These are phyloP conservation scores for Apiotrichum domesticum DNA, from an alignment of 1,284 basidiomycete genomes.

Conservation along the genomic window DNA sequence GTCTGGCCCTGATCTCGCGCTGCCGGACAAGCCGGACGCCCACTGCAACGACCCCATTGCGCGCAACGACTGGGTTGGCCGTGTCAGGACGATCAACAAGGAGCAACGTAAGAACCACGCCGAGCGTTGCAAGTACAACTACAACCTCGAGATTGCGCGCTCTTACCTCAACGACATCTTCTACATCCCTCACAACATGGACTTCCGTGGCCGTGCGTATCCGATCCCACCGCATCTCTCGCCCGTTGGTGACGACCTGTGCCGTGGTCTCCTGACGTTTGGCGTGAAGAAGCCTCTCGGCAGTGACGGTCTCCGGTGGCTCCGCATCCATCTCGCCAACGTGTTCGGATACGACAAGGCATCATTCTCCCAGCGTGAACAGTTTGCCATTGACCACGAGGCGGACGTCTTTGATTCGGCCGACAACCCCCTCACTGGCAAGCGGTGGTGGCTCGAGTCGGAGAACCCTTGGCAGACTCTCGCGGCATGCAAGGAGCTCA, in stretches of 20 bases:
- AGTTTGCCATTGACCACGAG: slow-evolving; percentile 68
- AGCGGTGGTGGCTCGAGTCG: slow-evolving; percentile 81
- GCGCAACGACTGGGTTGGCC: slow-evolving; percentile 57
- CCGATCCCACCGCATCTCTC: slow-evolving; percentile 93
- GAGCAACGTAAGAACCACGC: slow-evolving; percentile 75
- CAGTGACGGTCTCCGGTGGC: slow-evolving; percentile 69
- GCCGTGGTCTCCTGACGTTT: slow-evolving; percentile 82
- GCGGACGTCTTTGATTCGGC: slow-evolving; percentile 79
- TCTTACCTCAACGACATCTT: slow-evolving; percentile 62
- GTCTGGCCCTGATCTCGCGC: slow-evolving; percentile 15
- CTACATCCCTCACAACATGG: slow-evolving; percentile 94
- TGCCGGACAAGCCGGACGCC: slow-evolving; percentile 60
- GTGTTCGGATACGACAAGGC: slow-evolving; percentile 93
- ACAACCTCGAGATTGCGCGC: slow-evolving; percentile 94
- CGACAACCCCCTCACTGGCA: slow-evolving; percentile 70
- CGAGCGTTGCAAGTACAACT: slow-evolving; percentile 88
- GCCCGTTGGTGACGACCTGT: slow-evolving; percentile 93
- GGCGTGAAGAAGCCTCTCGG: slow-evolving; percentile 75
- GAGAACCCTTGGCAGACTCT: slow-evolving; percentile 98
- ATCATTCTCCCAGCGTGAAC: slow-evolving; percentile 81
- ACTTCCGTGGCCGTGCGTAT: slow-evolving; percentile 96
- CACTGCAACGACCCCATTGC: slow-evolving; percentile 62
- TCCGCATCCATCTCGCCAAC: slow-evolving; percentile 91
- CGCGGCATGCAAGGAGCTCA: slow-evolving; percentile 82
- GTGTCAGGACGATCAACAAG: slow-evolving; percentile 59